phyloP scores from a whole-genome alignment of 2,329 filamentous ascomycete genomes.

The Fusarium protoensiforme region DNA sequence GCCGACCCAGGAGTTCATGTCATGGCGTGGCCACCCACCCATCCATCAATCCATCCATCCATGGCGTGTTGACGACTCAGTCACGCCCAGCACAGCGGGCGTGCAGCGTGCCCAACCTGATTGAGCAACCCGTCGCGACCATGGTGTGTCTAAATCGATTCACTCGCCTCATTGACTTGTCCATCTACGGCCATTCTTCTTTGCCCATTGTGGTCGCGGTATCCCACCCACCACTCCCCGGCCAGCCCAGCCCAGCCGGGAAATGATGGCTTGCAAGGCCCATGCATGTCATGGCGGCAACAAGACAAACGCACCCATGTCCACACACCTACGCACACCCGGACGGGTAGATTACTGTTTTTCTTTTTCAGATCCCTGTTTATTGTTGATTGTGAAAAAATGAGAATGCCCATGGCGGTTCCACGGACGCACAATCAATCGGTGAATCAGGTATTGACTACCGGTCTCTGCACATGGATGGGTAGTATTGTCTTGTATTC shows the following conservation, averaged over 20 bases:
- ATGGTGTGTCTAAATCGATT: constrained; percentile 7
- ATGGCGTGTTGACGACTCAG: not conserved
- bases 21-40: not conserved
- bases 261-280: constrained; percentile 36
- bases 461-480: not conserved
- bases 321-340: constrained; percentile 14
- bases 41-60: not conserved
- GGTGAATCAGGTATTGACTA: constrained; percentile 29
- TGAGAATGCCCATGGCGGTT: constrained; percentile 2
- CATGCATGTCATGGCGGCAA: constrained; percentile 33
- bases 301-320: not conserved
- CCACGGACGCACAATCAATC: constrained; percentile 23
- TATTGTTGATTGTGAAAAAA: constrained; percentile 20
- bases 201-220: constrained; percentile 17
- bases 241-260: constrained; percentile 6
- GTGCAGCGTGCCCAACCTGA: not conserved
- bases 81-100: constrained; percentile 11
- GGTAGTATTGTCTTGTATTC: constrained; percentile 19
- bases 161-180: constrained; percentile 11
- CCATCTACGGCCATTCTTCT: constrained; percentile 4
- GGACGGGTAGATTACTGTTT: constrained; percentile 17
- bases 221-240: not conserved
- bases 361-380: constrained; percentile 13
- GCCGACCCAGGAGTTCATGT: not conserved
- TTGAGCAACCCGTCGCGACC: constrained; percentile 3